Base-by-base conservation (phyloP, 768 basidiomycete species). In the Sarcodon aspratus region DNA sequence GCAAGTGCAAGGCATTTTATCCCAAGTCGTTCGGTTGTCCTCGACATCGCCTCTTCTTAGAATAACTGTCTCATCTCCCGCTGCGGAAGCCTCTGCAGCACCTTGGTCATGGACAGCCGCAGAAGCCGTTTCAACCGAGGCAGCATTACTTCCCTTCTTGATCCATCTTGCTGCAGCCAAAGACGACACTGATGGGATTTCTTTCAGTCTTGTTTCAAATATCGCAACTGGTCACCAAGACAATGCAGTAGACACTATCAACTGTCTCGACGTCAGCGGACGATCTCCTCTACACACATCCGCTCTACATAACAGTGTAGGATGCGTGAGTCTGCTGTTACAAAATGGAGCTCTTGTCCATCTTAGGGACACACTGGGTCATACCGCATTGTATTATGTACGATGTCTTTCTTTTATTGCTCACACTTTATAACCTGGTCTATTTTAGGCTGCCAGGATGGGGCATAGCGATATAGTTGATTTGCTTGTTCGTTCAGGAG, bases 371-470 rank as follows among this genome's bases (percentile, higher is more conserved):
- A 60, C 64, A 1, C 69, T 92, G 42, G 91, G 87, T 2, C 89
- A 92, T 57, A 91, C 90, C 11, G 75, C 87, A 3, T 67, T 92
- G 12, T 92, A 91, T 63, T 85, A 90, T 63, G 86, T 86, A 53
- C 56, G 79, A 62, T 32, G 12, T 37, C 40, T 44, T 13, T 45
- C 35, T 15, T 47, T 43, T 42, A 18, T 44, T 27, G 10, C 21
- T 18, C 9, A 36, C 27, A 32, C 13, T 18, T 33, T 15, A 10
- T 33, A 50, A 33, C 50, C 32, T 13, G 36, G 31, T 21, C 13
- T 48, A 27, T 17, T 10, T 11, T 52, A 89, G 85, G 87, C 89
- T 47, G 83, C 86, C 27, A 75, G 89, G 18, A 81, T 85, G 59
- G 74, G 81, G 1, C 76, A 85, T 55, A 69, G 70, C 48, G 65